These are phyloP conservation scores for Pseudocercospora fuligena DNA, from an alignment of 2,329 filamentous ascomycete species.

Conservation along the genomic window DNA sequence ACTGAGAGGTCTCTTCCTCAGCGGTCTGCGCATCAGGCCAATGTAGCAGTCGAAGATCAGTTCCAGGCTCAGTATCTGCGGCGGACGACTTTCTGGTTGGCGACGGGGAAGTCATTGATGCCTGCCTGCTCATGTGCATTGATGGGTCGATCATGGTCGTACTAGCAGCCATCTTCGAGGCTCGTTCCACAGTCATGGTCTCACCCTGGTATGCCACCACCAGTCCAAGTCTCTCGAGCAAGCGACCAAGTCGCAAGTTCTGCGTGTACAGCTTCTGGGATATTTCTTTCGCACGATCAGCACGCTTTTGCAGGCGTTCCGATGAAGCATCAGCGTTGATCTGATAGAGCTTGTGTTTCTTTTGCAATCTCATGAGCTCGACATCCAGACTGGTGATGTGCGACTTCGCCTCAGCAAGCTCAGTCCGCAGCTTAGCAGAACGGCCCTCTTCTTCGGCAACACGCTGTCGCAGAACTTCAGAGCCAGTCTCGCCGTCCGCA, in stretches of 20 bases:
- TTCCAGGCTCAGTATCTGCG: constrained; percentile 31
- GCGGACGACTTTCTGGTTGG: constrained; percentile 60
- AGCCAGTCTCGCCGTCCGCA: constrained; percentile 81
- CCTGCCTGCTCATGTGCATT: constrained; percentile 56
- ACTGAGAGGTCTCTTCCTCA: constrained; percentile 73
- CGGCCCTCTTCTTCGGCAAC: constrained; percentile 77
- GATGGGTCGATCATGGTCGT: constrained; percentile 49
- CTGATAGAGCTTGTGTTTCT: constrained; percentile 64
- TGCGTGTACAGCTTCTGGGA: constrained; percentile 82
- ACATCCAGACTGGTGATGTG: constrained; percentile 76
- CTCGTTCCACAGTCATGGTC: constrained; percentile 75
- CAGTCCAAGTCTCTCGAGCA: constrained; percentile 87
- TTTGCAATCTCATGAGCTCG: constrained; percentile 71
- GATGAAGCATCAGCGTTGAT: constrained; percentile 53
- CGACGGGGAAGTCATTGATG: constrained; percentile 61
- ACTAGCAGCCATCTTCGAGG: constrained; percentile 60
- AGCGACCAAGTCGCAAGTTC: constrained; percentile 78
- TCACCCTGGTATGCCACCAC: constrained; percentile 72
- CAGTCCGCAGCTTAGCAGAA: constrained; percentile 68
- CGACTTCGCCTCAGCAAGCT: constrained; percentile 76
- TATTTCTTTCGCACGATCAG: constrained; percentile 76
- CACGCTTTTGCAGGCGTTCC: constrained; percentile 70
- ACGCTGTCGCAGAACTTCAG: constrained; percentile 74
- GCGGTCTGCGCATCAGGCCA: constrained; percentile 77
- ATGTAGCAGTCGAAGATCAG: constrained; percentile 73